Evolutionary conservation across 2,329 filamentous ascomycete species (phyloP).

Genomic region (Grosmannia penicillata): DNA sequence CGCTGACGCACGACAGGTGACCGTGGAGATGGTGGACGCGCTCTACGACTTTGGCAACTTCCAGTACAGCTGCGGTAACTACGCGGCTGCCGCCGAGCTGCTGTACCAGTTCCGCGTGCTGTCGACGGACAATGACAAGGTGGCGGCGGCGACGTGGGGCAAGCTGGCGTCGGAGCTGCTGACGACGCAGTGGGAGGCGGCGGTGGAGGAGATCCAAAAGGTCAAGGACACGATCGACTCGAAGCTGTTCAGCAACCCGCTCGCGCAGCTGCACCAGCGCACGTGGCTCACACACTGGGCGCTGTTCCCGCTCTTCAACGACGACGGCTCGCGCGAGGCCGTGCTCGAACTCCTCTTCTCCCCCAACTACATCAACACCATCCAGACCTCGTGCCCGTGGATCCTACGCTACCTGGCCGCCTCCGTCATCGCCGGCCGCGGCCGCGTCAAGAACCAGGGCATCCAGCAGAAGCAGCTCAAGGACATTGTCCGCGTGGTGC

Average conservation of each 20-base stretch:
- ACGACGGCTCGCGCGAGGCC: conserved; percentile 76
- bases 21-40: conserved; percentile 86
- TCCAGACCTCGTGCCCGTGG: conserved; percentile 96
- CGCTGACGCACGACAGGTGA: no score
- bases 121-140: conserved; percentile 97
- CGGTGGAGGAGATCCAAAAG: conserved; percentile 80
- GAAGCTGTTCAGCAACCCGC: conserved; percentile 88
- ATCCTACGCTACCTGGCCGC: conserved; percentile 86
- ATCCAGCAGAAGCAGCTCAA: conserved; percentile 97
- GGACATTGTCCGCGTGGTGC: conserved; percentile 87
- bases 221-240: conserved; percentile 87
- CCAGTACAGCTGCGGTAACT: conserved; percentile 95
- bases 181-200: conserved; percentile 85
- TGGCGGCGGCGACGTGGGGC: conserved; percentile 90
- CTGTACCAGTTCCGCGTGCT: conserved; percentile 97
- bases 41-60: conserved; percentile 94
- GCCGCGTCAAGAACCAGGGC: conserved; percentile 64
- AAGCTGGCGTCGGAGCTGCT: conserved; percentile 95
- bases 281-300: conserved; percentile 98
- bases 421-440: conserved; percentile 86
- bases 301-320: conserved; percentile 98
- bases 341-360: conserved; percentile 96
- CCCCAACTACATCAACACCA: conserved; percentile 96
- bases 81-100: conserved; percentile 75
- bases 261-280: conserved; percentile 89